Percentiles rank a stretch among this genome's conserved stretches.
These are phyloP conservation scores for Chrysosporium keratinophilum DNA, from an alignment of 2,329 filamentous ascomycete genomes.

Conservation along the genomic window DNA sequence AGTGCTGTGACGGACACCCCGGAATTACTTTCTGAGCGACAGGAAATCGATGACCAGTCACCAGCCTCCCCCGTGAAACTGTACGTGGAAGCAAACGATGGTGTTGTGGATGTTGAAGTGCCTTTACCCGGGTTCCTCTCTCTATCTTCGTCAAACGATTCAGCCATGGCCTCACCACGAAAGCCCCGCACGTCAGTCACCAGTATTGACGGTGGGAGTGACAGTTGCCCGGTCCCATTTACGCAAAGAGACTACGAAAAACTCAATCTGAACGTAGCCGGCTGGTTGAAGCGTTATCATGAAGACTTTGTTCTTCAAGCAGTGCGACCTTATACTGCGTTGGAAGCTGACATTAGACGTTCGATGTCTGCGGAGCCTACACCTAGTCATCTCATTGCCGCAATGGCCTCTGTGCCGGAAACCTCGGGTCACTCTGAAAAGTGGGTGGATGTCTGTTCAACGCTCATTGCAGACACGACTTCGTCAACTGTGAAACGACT, in stretches of 20 bases:
- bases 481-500: conserved; percentile 47
- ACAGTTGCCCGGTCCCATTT: conserved; percentile 23
- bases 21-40: not conserved
- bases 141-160: conserved; percentile 38
- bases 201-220: conserved; percentile 42
- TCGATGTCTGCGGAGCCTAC: conserved; percentile 48
- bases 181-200: conserved; percentile 40
- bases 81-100: conserved; percentile 45
- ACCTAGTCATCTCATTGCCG: conserved; percentile 24
- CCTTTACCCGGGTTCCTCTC: conserved; percentile 44
- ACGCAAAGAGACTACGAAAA: conserved; percentile 32
- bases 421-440: conserved; percentile 28
- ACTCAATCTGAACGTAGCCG: conserved; percentile 46
- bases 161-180: conserved; percentile 35
- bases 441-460: conserved; percentile 50
- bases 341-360: conserved; percentile 46
- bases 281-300: conserved; percentile 48
- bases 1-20: not conserved
- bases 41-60: conserved; percentile 3
- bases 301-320: conserved; percentile 51
- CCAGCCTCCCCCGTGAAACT: conserved; percentile 42
- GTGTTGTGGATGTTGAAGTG: conserved; percentile 52
- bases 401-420: conserved; percentile 24
- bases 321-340: conserved; percentile 43
- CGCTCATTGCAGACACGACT: conserved; percentile 46